A percentile compares a stretch with the other conserved stretches of the same genome.
Evolutionary conservation across 257 asterid species (phyloP).

Genomic region (Rubia yunnanensis): DNA sequence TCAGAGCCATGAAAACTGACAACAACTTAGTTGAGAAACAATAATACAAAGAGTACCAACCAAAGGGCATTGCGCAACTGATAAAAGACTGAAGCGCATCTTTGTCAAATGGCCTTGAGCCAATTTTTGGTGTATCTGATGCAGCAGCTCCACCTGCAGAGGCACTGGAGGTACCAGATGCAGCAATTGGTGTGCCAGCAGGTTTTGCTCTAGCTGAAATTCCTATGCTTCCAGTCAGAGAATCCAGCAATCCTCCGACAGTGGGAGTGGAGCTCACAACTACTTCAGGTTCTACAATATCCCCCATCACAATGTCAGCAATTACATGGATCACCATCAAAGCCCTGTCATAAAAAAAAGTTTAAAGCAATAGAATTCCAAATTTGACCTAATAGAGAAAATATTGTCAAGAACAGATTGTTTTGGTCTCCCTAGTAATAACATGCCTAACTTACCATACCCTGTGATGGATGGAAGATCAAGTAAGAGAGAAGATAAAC

Average conservation of each 20-base stretch:
- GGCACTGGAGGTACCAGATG: conserved; percentile 62
- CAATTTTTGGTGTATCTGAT: conserved; percentile 66
- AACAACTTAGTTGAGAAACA: conserved; percentile 17
- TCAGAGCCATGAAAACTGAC: conserved; percentile 1
- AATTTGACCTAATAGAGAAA: neutral
- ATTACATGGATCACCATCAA: conserved; percentile 64
- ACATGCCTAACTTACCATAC: conserved; percentile 48
- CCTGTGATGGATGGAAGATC: conserved; percentile 98
- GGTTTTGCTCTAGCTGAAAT: conserved; percentile 89
- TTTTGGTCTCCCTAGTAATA: neutral
- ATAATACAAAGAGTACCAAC: conserved; percentile 50
- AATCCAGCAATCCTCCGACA: conserved; percentile 90
- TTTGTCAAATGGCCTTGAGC: conserved; percentile 78
- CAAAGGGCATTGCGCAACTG: conserved; percentile 88
- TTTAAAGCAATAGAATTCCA: neutral
- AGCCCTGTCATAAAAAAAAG: conserved; percentile 43
- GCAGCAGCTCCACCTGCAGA: conserved; percentile 52
- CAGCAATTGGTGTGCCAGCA: conserved; percentile 62
- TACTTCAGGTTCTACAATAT: conserved; percentile 78
- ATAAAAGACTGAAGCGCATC: conserved; percentile 80
- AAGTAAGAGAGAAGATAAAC: conserved; percentile 60
- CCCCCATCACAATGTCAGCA: conserved; percentile 81
- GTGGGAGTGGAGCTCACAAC: conserved; percentile 69
- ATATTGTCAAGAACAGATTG: neutral
- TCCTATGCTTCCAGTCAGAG: conserved; percentile 93